A percentile compares a stretch with the other conserved stretches of the same genome.
Evolutionary conservation across 2,329 filamentous ascomycete species (phyloP).

Genomic region (Clathrospora elynae): DNA sequence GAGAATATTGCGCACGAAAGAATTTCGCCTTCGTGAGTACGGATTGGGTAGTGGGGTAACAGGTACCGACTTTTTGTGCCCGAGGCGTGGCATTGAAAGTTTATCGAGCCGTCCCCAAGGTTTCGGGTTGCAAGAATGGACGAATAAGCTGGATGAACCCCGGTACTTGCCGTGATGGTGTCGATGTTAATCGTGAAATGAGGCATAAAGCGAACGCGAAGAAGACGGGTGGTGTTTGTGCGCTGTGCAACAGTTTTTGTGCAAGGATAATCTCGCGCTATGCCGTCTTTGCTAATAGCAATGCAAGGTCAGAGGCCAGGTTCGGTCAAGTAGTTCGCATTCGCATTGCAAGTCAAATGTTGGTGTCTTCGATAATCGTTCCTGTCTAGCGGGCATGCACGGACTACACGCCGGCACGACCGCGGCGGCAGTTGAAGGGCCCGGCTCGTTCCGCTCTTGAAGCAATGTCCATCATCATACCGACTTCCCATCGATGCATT

Average conservation of each 20-base stretch:
- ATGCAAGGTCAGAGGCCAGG: constrained; percentile 10
- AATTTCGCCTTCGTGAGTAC: background rate
- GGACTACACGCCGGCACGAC: no score
- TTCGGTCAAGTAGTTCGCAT: no score
- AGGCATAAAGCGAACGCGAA: constrained; percentile 30
- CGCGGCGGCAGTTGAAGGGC: no score
- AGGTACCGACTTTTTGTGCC: constrained; percentile 44
- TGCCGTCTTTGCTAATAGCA: constrained; percentile 17
- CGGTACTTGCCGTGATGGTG: constrained; percentile 12
- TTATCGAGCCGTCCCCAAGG: constrained; percentile 11
- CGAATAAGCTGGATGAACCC: constrained; percentile 13
- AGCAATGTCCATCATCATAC: no score
- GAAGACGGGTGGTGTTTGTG: constrained; percentile 14
- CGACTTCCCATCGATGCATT: no score
- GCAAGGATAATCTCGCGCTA: constrained; percentile 26
- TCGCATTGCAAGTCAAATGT: no score
- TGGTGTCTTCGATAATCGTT: no score
- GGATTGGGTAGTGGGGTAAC: constrained; percentile 12
- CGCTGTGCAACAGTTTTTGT: constrained; percentile 14
- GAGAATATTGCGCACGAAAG: no score
- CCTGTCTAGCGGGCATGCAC: no score
- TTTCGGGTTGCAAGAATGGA: constrained; percentile 16
- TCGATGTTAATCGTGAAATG: constrained; percentile 9
- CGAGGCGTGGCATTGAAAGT: constrained; percentile 42
- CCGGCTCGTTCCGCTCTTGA: no score